Conservation (phyloP, 495 filamentous ascomycete species). For the Tuber aestivum region DNA sequence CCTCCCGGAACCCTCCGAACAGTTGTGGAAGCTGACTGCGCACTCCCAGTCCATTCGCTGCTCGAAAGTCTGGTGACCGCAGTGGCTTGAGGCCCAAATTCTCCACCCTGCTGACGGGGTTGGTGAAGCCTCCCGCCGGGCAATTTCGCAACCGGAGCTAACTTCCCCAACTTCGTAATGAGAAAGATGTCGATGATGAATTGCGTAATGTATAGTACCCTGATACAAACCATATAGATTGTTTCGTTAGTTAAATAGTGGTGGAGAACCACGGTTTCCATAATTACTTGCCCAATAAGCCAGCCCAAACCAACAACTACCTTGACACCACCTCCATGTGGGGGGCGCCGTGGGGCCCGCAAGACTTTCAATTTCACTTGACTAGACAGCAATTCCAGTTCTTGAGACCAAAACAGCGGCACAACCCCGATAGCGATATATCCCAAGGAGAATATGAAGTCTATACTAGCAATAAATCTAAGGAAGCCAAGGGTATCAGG, state of each 20-base stretch:
- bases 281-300: not conserved
- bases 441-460: not conserved
- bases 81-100: not conserved
- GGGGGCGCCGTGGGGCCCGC: not conserved
- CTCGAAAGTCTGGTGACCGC: not conserved
- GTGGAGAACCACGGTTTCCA: not conserved
- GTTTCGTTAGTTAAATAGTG: not conserved
- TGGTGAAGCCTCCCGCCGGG: not conserved
- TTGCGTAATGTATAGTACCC: not conserved
- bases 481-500: not conserved
- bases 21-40: not conserved
- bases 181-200: not conserved
- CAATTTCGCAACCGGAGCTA: not conserved
- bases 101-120: not conserved
- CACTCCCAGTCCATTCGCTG: not conserved
- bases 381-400: not conserved
- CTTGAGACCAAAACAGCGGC: not conserved
- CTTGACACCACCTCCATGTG: not conserved
- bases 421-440: not conserved
- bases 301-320: not conserved
- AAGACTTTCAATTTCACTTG: not conserved
- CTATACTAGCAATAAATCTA: not conserved
- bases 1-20: not conserved
- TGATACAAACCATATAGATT: not conserved
- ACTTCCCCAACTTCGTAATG: not conserved